phyloP scores from a whole-genome alignment of 164 flowering plant genomes.

The Magnolia kwangsiensis region DNA sequence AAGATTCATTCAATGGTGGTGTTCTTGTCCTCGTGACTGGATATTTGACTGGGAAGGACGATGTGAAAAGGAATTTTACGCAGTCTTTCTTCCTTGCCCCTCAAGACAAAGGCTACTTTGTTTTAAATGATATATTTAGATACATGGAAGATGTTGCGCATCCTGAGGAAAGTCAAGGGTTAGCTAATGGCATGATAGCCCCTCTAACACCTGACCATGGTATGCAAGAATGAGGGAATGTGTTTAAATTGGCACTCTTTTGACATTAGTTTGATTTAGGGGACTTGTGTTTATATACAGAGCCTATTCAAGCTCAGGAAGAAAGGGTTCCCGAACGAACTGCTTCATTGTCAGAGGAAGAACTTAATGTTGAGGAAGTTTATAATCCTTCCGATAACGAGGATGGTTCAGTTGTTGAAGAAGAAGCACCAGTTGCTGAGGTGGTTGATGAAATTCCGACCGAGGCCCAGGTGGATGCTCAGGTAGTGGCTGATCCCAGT shows the following conservation, averaged over 20 bases:
- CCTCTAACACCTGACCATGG: constrained; percentile 44
- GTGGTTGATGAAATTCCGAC: constrained; percentile 25
- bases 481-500: constrained; percentile 28
- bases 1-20: constrained; percentile 59
- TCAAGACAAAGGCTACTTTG: constrained; percentile 47
- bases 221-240: constrained; percentile 12
- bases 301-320: constrained; percentile 29
- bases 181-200: constrained; percentile 24
- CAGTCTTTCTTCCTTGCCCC: constrained; percentile 87
- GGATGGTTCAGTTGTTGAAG: constrained; percentile 41
- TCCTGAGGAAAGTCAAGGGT: constrained; percentile 20
- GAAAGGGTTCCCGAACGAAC: constrained; percentile 34
- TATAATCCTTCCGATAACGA: constrained; percentile 46
- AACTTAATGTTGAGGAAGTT: constrained; percentile 35
- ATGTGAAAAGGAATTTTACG: constrained; percentile 40
- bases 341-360: constrained; percentile 25
- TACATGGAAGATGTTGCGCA: constrained; percentile 41
- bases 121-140: constrained; percentile 69
- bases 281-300: constrained; percentile 16
- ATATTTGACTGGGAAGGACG: constrained; percentile 47
- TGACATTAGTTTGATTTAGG: neutral
- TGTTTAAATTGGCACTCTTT: neutral
- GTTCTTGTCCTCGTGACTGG: constrained; percentile 80
- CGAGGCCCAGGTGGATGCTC: constrained; percentile 15
- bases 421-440: constrained; percentile 26